phyloP scores from a whole-genome alignment of 371 early-diverging fungal genomes.

The Syncephalastrum monosporum region DNA sequence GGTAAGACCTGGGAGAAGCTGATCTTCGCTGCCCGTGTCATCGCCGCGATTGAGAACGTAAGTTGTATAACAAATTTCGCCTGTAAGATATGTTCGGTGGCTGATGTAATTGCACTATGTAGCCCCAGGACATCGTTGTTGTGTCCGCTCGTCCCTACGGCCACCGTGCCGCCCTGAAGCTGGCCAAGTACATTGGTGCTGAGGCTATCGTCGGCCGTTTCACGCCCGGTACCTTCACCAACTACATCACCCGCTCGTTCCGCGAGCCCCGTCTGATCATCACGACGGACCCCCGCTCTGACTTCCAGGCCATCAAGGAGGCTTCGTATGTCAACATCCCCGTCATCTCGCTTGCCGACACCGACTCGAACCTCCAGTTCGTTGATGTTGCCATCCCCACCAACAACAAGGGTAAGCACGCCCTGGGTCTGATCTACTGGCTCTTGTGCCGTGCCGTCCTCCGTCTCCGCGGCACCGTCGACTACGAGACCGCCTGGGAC shows the following conservation, averaged over 20 bases:
- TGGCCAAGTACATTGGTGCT: constrained; percentile 96
- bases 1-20: constrained; percentile 99
- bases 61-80: neutral
- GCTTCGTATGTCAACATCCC: constrained; percentile 99
- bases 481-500: constrained; percentile 84
- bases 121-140: constrained; percentile 90
- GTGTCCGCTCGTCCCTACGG: constrained; percentile 97
- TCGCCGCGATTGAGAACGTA: constrained; percentile 91
- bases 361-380: constrained; percentile 91
- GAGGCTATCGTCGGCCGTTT: constrained; percentile 99
- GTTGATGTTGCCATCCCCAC: constrained; percentile 99
- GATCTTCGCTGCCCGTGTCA: constrained; percentile 97
- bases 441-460: constrained; percentile 97
- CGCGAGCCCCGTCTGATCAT: constrained; percentile 98
- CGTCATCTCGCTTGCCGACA: constrained; percentile 98
- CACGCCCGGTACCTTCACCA: constrained; percentile 99
- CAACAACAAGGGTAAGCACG: constrained; percentile 99
- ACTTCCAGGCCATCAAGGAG: constrained; percentile 98
- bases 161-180: constrained; percentile 98
- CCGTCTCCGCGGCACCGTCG: constrained; percentile 92
- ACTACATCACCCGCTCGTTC: constrained; percentile 98
- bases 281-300: constrained; percentile 97
- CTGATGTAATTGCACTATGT: too few species aligned
- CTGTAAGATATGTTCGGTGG: constrained; percentile 2
- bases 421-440: constrained; percentile 98